Conservation (phyloP, 768 basidiomycete species). For the Collybiopsis confluens region DNA sequence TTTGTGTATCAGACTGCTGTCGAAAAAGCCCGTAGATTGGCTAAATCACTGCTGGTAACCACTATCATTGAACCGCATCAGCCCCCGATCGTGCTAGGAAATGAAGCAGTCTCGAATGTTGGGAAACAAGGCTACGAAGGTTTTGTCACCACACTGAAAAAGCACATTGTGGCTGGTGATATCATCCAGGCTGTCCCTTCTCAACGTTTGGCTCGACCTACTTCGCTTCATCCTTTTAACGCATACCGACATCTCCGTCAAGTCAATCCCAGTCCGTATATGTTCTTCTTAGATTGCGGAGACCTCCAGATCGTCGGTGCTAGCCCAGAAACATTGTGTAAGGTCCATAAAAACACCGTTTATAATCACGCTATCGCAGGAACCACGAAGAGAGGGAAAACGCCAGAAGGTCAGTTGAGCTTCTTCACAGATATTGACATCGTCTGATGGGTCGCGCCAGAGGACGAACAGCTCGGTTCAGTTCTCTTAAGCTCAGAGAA, state of each 20-base stretch:
- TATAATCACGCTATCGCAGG: conserved; percentile 98
- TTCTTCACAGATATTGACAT: neutral
- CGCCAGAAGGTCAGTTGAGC: conserved; percentile 63
- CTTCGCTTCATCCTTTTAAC: conserved; percentile 93
- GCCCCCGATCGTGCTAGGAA: conserved; percentile 59
- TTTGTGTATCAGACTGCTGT: conserved; percentile 90
- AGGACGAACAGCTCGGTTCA: conserved; percentile 79
- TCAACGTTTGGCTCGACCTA: conserved; percentile 82
- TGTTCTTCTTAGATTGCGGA: conserved; percentile 96
- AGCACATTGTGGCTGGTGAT: conserved; percentile 93
- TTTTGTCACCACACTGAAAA: conserved; percentile 89
- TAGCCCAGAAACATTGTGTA: conserved; percentile 96
- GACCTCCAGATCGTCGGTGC: conserved; percentile 96
- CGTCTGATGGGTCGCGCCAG: conserved; percentile 35
- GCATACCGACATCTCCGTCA: conserved; percentile 91
- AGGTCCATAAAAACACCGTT: conserved; percentile 87
- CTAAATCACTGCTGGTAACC: conserved; percentile 55
- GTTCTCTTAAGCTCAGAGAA: conserved; percentile 83
- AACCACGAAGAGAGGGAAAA: conserved; percentile 84
- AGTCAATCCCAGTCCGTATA: conserved; percentile 97
- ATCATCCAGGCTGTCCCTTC: conserved; percentile 99
- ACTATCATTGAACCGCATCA: conserved; percentile 65
- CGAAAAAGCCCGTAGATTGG: conserved; percentile 76
- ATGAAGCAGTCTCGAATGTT: conserved; percentile 79
- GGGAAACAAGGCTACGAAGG: conserved; percentile 88